Conservation (phyloP, 805 yeast species). For the Cyberlindnera galapagoensis region DNA sequence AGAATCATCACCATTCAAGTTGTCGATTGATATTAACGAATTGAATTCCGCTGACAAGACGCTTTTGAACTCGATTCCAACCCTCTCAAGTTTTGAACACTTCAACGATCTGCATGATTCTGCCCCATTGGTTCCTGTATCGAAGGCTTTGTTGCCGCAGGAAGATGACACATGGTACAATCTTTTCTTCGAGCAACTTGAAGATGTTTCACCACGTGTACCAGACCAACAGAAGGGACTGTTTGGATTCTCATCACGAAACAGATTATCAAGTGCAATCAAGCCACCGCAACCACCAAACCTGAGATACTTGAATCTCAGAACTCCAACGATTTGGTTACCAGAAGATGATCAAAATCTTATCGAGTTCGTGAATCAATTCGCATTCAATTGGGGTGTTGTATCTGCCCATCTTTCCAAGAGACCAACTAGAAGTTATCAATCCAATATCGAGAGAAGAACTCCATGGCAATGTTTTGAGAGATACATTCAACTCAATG, state of each 20-base stretch:
- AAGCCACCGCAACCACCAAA: slow-evolving; percentile 93
- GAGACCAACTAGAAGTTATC: slow-evolving; percentile 59
- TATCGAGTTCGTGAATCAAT: slow-evolving; percentile 77
- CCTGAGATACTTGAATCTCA: slow-evolving; percentile 65
- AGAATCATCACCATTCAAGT: slow-evolving; percentile 26
- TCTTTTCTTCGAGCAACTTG: slow-evolving; percentile 43
- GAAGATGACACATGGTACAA: slow-evolving; percentile 64
- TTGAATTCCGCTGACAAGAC: slow-evolving; percentile 28
- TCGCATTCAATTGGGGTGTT: slow-evolving; percentile 88
- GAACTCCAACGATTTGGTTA: slow-evolving; percentile 94
- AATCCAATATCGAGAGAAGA: slow-evolving; percentile 86
- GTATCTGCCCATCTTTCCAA: slow-evolving; percentile 76
- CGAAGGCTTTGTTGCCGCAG: slow-evolving; percentile 56
- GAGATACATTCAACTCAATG: slow-evolving; percentile 87
- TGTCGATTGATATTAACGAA: slow-evolving; percentile 26
- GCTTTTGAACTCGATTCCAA: slow-evolving; percentile 28
- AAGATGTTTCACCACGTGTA: slow-evolving; percentile 31
- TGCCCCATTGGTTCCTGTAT: slow-evolving; percentile 46
- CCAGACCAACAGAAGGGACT: slow-evolving; percentile 50
- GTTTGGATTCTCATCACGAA: slow-evolving; percentile 36
- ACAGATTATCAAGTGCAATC: slow-evolving; percentile 50
- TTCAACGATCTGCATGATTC: slow-evolving; percentile 25
- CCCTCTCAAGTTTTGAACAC: slow-evolving; percentile 24
- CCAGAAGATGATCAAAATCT: slow-evolving; percentile 87
- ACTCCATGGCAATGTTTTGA: slow-evolving; percentile 99